Base-by-base conservation (phyloP, 1,284 basidiomycete genomes). In the Schizophyllum amplum region DNA sequence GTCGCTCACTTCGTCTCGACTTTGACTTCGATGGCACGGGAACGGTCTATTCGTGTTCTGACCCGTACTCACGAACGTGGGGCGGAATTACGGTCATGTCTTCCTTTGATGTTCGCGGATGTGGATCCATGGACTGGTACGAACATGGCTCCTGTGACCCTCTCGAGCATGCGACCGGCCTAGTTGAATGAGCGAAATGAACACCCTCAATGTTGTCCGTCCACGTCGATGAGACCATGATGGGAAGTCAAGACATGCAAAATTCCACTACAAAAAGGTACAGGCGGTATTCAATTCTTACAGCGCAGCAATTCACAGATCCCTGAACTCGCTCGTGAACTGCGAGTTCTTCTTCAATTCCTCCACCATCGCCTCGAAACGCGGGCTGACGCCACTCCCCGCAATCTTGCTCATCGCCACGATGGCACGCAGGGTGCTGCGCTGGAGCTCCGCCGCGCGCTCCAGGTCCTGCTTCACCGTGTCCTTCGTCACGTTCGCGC, bases 401-500 rank as follows among this genome's bases (percentile, higher is more conserved):
- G 78, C 77, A 51, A 87, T 80, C 71, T 84, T 89, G 71, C 86
- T 87, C 57, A 97, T 75, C n/a, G 92, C 92, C 22, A 87, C 87
- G 47, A 93, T 82, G 4, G 93, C 92, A 33, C 94, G 78, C 63
- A 96, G 77, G 9, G 92, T 90, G 65, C 91, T 92, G 59, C 90
- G 77, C 73, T 97, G 93, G 64, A 97, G 77, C 72, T 98, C 95
- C 23, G 89, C 89, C 1, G 93, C 90, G 27, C 95, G 86, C 73
- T 99, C 96, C 53, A 98, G 73, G 65, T 99, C 96, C 72, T 98
- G 96, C 74, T 98, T 98, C 60, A 98, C 94, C 0, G 93, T 94
- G 69, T 95, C 92, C 71, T 94, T 94, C 57, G 90, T 92, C 51
- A 93, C 84, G 9, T 87, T 87, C 6, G 87, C 82, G 21, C 95